A percentile compares a stretch with the other conserved stretches of the same genome.
phyloP scores from a whole-genome alignment of 768 basidiomycete species.

The Hygrocybe punicea region DNA sequence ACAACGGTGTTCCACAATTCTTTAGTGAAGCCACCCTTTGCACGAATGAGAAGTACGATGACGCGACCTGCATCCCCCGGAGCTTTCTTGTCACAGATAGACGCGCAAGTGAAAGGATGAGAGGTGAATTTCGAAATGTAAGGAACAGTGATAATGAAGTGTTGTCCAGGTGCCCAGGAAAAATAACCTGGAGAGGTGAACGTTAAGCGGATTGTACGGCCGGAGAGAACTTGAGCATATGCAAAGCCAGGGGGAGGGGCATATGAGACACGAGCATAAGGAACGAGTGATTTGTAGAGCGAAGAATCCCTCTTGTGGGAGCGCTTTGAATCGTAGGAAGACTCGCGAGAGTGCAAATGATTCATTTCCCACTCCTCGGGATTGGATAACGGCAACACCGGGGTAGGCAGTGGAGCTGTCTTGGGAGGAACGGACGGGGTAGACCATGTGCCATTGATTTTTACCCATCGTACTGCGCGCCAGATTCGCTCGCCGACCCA shows the following conservation, averaged over 20 bases:
- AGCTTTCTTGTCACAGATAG: slow-evolving; percentile 50
- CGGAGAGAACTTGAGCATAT: slow-evolving; percentile 65
- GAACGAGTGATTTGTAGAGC: not conserved
- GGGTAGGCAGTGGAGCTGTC: not conserved
- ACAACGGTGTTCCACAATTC: slow-evolving; percentile 58
- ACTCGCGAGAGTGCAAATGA: not conserved
- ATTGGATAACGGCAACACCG: not conserved
- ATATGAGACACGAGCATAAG: slow-evolving; percentile 23
- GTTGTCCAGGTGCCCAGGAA: slow-evolving; percentile 76
- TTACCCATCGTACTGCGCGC: slow-evolving; percentile 54
- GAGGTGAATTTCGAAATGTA: slow-evolving; percentile 56
- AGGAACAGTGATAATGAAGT: slow-evolving; percentile 67
- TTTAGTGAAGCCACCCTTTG: slow-evolving; percentile 66
- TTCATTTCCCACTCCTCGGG: slow-evolving; percentile 1
- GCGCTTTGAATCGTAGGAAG: not conserved
- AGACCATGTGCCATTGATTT: slow-evolving; percentile 47
- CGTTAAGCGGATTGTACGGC: slow-evolving; percentile 66
- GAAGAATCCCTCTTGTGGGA: not conserved
- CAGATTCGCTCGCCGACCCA: slow-evolving; percentile 64
- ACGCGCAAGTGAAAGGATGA: slow-evolving; percentile 73
- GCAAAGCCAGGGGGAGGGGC: slow-evolving; percentile 65
- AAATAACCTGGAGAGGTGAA: slow-evolving; percentile 54
- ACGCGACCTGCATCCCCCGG: slow-evolving; percentile 47
- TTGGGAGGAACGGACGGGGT: not conserved
- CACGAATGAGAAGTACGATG: slow-evolving; percentile 65